Conservation (phyloP, 2,329 filamentous ascomycete species). For the Fusarium odoratissimum region DNA sequence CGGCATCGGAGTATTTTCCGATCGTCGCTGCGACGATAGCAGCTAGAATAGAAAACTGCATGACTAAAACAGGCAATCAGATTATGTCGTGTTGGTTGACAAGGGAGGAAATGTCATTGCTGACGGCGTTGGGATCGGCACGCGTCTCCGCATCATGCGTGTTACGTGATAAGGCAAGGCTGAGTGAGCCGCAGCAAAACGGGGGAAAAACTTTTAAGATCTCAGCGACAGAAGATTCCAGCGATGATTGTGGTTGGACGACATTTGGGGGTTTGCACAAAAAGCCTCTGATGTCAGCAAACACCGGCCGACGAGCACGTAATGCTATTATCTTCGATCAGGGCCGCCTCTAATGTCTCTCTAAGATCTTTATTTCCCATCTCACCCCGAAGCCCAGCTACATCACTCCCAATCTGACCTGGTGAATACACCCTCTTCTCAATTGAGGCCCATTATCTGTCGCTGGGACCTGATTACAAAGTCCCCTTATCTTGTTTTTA, state of each 20-base stretch:
- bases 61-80: background rate
- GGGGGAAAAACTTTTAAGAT: background rate
- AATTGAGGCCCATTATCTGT: background rate
- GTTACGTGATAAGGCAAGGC: slow-evolving; percentile 4
- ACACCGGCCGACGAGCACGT: background rate
- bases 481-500: background rate
- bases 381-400: background rate
- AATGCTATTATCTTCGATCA: background rate
- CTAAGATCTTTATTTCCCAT: background rate
- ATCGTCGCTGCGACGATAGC: slow-evolving; percentile 15
- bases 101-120: slow-evolving; percentile 3
- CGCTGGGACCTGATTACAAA: background rate
- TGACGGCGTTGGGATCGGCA: slow-evolving; percentile 3
- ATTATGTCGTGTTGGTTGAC: background rate
- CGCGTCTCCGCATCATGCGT: slow-evolving; percentile 12
- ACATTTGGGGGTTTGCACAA: background rate
- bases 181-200: slow-evolving; percentile 8
- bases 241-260: background rate
- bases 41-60: slow-evolving; percentile 17
- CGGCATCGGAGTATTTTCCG: slow-evolving; percentile 5
- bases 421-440: rapidly evolving
- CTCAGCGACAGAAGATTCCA: background rate
- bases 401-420: rapidly evolving
- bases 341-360: background rate
- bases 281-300: slow-evolving; percentile 4